A percentile compares a stretch with the other conserved stretches of the same genome.
Evolutionary conservation across 495 filamentous ascomycete genomes (phyloP).

Genomic region (Lichenothelia convexa): DNA sequence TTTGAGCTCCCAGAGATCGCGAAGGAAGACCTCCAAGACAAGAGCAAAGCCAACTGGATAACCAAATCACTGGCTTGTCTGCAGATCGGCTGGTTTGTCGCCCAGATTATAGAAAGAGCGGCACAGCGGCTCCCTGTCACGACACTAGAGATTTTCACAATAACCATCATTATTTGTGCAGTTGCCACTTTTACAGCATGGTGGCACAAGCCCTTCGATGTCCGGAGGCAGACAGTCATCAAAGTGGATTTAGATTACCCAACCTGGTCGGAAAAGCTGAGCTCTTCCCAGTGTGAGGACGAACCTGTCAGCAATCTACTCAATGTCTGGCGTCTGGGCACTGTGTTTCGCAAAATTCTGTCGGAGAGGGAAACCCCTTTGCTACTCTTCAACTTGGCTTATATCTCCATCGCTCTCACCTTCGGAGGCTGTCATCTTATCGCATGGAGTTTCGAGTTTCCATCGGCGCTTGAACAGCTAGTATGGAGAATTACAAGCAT

Average conservation of each 20-base stretch:
- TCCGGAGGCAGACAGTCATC: constrained; percentile 4
- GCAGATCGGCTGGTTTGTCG: constrained; percentile 2
- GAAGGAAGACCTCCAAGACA: constrained; percentile 17
- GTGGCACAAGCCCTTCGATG: constrained; percentile 18
- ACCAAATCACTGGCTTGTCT: constrained; percentile 1
- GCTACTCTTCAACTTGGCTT: too few relatives aligned
- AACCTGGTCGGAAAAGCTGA: too few relatives aligned
- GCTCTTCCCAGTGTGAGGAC: too few relatives aligned
- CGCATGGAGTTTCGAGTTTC: constrained; percentile 3
- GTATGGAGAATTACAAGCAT: constrained; percentile 3
- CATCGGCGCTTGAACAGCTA: constrained; percentile 1
- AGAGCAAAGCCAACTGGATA: constrained; percentile 17
- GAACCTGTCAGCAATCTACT: too few relatives aligned
- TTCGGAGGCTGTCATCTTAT: too few relatives aligned
- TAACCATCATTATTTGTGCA: constrained; percentile 16
- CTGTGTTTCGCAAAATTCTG: too few relatives aligned
- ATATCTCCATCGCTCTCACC: too few relatives aligned
- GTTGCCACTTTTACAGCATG: constrained; percentile 11
- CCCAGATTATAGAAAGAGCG: constrained; percentile 5
- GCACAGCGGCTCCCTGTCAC: constrained; percentile 14
- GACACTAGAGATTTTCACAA: constrained; percentile 17
- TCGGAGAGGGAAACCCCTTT: too few relatives aligned
- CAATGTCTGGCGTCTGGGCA: too few relatives aligned
- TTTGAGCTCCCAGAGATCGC: constrained; percentile 9
- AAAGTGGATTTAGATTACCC: background rate